Conservation (phyloP, 2,329 filamentous ascomycete genomes). For the Hymenoscyphus linearis region DNA sequence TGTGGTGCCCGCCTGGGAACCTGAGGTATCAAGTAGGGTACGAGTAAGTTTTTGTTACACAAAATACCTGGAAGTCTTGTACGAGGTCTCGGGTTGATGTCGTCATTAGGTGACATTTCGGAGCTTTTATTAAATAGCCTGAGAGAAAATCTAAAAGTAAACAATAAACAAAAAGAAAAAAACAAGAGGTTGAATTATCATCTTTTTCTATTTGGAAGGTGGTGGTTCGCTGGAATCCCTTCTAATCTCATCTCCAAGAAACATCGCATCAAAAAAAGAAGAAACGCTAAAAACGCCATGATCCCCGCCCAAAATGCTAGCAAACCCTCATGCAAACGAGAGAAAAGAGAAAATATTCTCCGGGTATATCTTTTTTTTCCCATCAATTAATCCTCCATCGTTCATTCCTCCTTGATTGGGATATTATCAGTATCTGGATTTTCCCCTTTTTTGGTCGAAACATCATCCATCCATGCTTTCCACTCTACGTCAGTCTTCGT, state of each 20-base stretch:
- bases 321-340: slow-evolving; percentile 11
- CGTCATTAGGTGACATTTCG: no score
- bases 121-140: no score
- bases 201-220: no score
- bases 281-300: slow-evolving; percentile 17
- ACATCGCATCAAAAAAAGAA: no score
- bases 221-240: background rate
- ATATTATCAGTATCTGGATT: background rate
- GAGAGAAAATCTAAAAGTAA: no score
- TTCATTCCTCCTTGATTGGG: slow-evolving; percentile 8
- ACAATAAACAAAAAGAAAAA: no score
- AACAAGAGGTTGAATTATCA: no score
- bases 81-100: no score
- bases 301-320: slow-evolving; percentile 11
- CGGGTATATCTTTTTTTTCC: slow-evolving; percentile 16
- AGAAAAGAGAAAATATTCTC: slow-evolving; percentile 9
- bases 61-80: no score
- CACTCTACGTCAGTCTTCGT: slow-evolving; percentile 24
- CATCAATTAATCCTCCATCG: background rate
- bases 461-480: slow-evolving; percentile 31
- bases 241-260: background rate
- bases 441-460: slow-evolving; percentile 17
- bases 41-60: background rate
- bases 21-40: background rate
- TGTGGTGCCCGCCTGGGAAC: background rate